A percentile compares a stretch with the other conserved stretches of the same genome.
These are phyloP conservation scores for Pezicula rhizophila DNA, from an alignment of 2,329 filamentous ascomycete species.

Conservation along the genomic window DNA sequence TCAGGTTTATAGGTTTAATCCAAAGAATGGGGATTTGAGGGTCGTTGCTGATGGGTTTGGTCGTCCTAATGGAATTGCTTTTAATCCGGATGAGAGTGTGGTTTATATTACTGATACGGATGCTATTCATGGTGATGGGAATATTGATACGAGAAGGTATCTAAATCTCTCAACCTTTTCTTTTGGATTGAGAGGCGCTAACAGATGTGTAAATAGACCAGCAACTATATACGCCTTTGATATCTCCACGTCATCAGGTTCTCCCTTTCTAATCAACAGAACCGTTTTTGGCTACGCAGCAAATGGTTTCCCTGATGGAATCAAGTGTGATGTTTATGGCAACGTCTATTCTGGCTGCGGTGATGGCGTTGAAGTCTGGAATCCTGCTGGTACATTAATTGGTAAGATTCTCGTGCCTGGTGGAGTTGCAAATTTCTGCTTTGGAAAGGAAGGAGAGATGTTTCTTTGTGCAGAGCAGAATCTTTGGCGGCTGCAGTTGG, in stretches of 20 bases:
- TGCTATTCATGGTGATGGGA: constrained; percentile 24
- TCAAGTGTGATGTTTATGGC: constrained; percentile 47
- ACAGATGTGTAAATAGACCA: constrained; percentile 13
- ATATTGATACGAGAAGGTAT: constrained; percentile 25
- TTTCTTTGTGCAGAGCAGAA: constrained; percentile 42
- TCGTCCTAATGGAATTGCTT: constrained; percentile 32
- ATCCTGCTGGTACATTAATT: constrained; percentile 35
- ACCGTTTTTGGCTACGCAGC: constrained; percentile 46
- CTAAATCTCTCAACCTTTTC: too few species aligned
- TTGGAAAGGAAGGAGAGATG: constrained; percentile 36
- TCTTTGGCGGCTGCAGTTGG: constrained; percentile 37
- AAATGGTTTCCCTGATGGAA: constrained; percentile 37
- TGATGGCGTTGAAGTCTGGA: constrained; percentile 46
- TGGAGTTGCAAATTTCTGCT: constrained; percentile 42
- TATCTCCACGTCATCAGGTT: constrained; percentile 29
- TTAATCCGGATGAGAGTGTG: constrained; percentile 29
- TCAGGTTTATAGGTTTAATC: constrained; percentile 42
- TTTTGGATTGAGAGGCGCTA: too few species aligned
- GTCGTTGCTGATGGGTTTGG: constrained; percentile 42
- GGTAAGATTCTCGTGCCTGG: constrained; percentile 37
- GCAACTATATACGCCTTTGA: constrained; percentile 43
- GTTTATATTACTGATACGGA: constrained; percentile 39
- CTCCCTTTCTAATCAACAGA: constrained; percentile 40
- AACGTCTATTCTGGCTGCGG: constrained; percentile 47
- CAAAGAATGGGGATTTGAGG: constrained; percentile 33